Conservation (phyloP, 2,329 filamentous ascomycete species). For the Waltergamsia citrina region DNA sequence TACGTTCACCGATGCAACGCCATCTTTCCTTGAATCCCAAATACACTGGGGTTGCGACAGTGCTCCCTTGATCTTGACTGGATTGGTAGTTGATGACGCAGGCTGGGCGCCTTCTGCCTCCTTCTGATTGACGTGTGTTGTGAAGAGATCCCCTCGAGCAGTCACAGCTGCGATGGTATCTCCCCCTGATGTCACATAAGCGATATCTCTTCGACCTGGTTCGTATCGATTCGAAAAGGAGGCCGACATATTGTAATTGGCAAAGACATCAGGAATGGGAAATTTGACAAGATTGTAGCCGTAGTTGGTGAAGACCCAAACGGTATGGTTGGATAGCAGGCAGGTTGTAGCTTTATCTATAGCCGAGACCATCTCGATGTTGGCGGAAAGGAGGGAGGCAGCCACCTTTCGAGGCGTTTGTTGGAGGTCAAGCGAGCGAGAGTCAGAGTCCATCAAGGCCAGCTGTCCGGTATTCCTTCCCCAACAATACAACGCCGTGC, state of each 20-base stretch:
- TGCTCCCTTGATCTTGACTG: conserved; percentile 77
- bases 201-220: conserved; percentile 60
- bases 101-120: conserved; percentile 49
- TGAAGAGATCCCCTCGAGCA: conserved; percentile 78
- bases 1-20: conserved; percentile 76
- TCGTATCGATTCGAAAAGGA: conserved; percentile 39
- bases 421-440: conserved; percentile 81
- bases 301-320: conserved; percentile 92
- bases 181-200: conserved; percentile 71
- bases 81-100: conserved; percentile 74
- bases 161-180: conserved; percentile 89
- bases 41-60: conserved; percentile 71
- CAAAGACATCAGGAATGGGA: conserved; percentile 60
- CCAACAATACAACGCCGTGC: conserved; percentile 78
- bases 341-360: conserved; percentile 86
- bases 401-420: conserved; percentile 76
- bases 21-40: conserved; percentile 83
- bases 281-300: conserved; percentile 90
- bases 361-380: conserved; percentile 71
- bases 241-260: conserved; percentile 58
- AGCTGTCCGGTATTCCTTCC: conserved; percentile 93
- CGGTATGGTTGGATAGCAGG: conserved; percentile 75
- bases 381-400: conserved; percentile 59
- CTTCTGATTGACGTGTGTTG: conserved; percentile 57
- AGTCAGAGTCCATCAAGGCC: conserved; percentile 89